A percentile compares a stretch with the other conserved stretches of the same genome.
Evolutionary conservation across 2,329 filamentous ascomycete genomes (phyloP).

Genomic region (Xenosphaeropsis pyriputrescens): DNA sequence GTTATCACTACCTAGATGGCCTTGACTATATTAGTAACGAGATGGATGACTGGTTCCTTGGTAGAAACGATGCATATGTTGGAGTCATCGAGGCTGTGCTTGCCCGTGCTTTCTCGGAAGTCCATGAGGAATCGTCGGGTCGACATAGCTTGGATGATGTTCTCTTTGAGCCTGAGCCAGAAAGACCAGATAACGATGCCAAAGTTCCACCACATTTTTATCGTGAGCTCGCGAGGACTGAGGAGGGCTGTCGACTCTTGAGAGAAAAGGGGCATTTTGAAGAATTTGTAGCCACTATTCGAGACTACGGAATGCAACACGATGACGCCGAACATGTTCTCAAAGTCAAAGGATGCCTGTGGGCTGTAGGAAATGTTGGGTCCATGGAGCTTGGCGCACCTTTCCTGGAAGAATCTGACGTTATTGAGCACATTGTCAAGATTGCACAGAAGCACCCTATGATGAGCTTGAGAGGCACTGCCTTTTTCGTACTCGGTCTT

Average conservation of each 20-base stretch:
- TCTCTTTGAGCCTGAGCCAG: constrained; percentile 14
- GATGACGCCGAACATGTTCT: constrained; percentile 75
- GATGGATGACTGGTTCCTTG: constrained; percentile 99
- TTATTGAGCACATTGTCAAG: constrained; percentile 72
- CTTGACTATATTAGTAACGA: constrained; percentile 98
- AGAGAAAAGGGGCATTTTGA: constrained; percentile 92
- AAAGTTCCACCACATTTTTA: constrained; percentile 94
- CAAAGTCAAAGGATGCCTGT: constrained; percentile 92
- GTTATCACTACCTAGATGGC: constrained; percentile 93
- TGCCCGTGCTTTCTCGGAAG: constrained; percentile 58
- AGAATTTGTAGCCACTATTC: constrained; percentile 80
- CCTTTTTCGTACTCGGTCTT: constrained; percentile 87
- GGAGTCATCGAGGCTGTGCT: constrained; percentile 89
- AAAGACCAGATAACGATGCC: constrained; percentile 28
- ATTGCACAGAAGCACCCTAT: constrained; percentile 84
- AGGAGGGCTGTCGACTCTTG: constrained; percentile 80
- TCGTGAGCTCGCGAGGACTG: constrained; percentile 80
- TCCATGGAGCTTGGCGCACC: constrained; percentile 95
- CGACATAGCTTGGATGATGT: constrained; percentile 23
- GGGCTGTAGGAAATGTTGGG: constrained; percentile 95
- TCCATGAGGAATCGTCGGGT: constrained; percentile 22
- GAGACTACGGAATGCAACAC: constrained; percentile 71
- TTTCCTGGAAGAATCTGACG: constrained; percentile 80
- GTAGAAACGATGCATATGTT: constrained; percentile 93
- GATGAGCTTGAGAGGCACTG: constrained; percentile 85